Conservation (phyloP, 257 asterid genomes). For the Scutellaria baicalensis region DNA sequence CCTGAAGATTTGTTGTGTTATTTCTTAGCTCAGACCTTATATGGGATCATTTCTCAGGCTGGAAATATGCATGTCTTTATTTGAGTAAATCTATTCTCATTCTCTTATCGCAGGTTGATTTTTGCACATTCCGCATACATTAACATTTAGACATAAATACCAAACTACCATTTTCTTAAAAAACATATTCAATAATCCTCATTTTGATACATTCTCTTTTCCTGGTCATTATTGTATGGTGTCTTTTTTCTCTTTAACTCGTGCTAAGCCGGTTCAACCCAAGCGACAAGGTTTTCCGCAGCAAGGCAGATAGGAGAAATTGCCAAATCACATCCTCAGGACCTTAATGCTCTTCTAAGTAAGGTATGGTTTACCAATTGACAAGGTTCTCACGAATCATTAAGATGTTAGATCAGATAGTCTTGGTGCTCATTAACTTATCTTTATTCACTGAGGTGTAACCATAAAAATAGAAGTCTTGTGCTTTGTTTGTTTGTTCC, state of each 20-base stretch:
- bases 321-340: slow-evolving; percentile 97
- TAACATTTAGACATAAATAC: too few relatives aligned
- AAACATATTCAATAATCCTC: not conserved
- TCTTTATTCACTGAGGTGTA: too few relatives aligned
- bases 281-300: slow-evolving; percentile 92
- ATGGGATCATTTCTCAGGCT: not conserved
- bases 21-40: not conserved
- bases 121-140: too few relatives aligned
- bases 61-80: not conserved
- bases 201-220: not conserved
- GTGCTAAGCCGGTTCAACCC: slow-evolving; percentile 90
- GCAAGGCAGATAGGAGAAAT: slow-evolving; percentile 98
- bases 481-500: not conserved
- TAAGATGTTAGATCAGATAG: too few relatives aligned
- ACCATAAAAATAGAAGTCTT: not conserved
- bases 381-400: not conserved
- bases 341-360: slow-evolving; percentile 74
- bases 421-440: too few relatives aligned
- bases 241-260: slow-evolving; percentile 45
- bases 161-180: not conserved
- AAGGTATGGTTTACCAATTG: slow-evolving; percentile 41
- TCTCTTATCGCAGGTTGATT: not conserved
- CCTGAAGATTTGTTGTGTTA: not conserved
- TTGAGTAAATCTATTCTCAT: not conserved
- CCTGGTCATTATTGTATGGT: not conserved